Evolutionary conservation across 805 yeast species (phyloP), one percentile per base, ranked within the genome.

Genomic region (Cyberlindnera xishuangbannaensis): DNA sequence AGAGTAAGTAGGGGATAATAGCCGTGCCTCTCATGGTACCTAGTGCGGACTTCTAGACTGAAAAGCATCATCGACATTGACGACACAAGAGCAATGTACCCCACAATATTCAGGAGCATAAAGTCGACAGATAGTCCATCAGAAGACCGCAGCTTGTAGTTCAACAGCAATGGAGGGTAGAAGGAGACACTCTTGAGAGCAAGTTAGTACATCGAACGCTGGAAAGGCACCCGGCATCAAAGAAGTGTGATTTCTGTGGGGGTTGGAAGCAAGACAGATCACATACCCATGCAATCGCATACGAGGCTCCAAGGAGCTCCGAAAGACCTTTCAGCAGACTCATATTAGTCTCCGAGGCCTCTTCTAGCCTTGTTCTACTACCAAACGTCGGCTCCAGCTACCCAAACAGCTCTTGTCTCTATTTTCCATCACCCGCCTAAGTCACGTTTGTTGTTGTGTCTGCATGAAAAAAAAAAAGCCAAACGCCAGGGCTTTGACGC

Each of bases 41-140:
- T 54, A 5, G 39, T 29, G 16, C 64, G 40, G 19, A 63, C 61
- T 14, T 37, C 61, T 31, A 45, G 4, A 39, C 50, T 57, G 52
- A 50, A 67, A 15, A 67, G 35, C 45, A 71, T 70, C n/a, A 72
- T 43, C 6, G 49, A 42, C 43, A 71, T 53, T 1, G 78, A 71
- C 2, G 51, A 33, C 4, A 69, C 46, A 28, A 70, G 55, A 12
- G 70, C 64, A 3, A 61, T 26, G 39, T 73, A 73, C 0, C 80
- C 80, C 2, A 65, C 45, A 3, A 62, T 56, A 43, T 72, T 73
- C 30, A 73, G 39, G 16, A 62, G 51, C 3, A 69, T 50, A 37
- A 64, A 71, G 41, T 73, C 80, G 4, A 63, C 43, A 0, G 78
- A 73, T 2, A 73, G 47, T 0, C 76, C 76, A 32, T 69, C 71